Conservation (phyloP, 495 filamentous ascomycete species). For the Tirmania nivea region DNA sequence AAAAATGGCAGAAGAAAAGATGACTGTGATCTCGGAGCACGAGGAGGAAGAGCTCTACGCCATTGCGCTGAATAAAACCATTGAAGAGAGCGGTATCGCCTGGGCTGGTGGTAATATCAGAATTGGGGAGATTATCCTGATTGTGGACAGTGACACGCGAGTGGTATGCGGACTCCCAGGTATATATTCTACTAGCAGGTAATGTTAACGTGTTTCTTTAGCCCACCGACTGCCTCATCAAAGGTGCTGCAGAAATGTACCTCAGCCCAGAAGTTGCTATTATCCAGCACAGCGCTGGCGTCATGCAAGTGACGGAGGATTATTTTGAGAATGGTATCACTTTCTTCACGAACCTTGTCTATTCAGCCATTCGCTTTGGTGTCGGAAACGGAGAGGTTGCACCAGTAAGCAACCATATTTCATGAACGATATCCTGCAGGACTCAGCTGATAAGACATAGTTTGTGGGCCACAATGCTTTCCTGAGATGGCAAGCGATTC, state of each 20-base stretch:
- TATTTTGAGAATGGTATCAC: slow-evolving; percentile 60
- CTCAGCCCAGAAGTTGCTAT: slow-evolving; percentile 58
- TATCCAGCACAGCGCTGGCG: slow-evolving; percentile 59
- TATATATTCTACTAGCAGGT: too few relatives aligned
- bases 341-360: slow-evolving; percentile 70
- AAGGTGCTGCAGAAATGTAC: slow-evolving; percentile 62
- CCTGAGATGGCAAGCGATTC: slow-evolving; percentile 57
- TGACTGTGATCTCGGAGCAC: slow-evolving; percentile 37
- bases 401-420: slow-evolving; percentile 18
- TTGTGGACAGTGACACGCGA: slow-evolving; percentile 59
- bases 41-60: slow-evolving; percentile 35
- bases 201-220: too few relatives aligned
- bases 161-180: slow-evolving; percentile 22
- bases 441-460: too few relatives aligned
- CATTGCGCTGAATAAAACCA: slow-evolving; percentile 36
- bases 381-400: slow-evolving; percentile 67
- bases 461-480: slow-evolving; percentile 63
- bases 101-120: slow-evolving; percentile 66
- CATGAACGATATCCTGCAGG: slow-evolving; percentile 22
- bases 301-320: slow-evolving; percentile 57
- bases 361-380: slow-evolving; percentile 53
- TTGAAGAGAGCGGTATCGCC: slow-evolving; percentile 40
- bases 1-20: slow-evolving; percentile 22
- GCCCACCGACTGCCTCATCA: slow-evolving; percentile 46
- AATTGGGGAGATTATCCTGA: slow-evolving; percentile 55